Evolutionary conservation across 75 land plant genomes (phyloP).

Genomic region (Pinus taeda): DNA sequence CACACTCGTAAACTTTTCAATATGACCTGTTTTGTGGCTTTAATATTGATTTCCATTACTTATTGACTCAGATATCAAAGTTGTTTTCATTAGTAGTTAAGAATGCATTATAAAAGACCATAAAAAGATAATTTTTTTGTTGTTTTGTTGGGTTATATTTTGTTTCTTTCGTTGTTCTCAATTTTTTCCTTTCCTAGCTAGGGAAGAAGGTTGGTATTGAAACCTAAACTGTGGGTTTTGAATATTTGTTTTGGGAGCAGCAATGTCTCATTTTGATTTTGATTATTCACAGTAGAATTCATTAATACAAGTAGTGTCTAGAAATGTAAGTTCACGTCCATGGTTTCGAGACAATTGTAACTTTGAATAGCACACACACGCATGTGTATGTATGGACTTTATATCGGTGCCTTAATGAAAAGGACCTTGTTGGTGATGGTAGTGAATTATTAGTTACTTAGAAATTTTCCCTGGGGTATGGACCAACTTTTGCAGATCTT

Average conservation of each 20-base stretch:
- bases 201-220: not conserved
- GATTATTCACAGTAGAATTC: no score
- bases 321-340: no score
- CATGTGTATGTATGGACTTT: not conserved
- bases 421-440: no score
- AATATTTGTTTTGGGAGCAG: not conserved
- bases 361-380: no score
- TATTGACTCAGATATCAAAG: not conserved
- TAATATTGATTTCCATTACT: not conserved
- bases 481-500: not conserved
- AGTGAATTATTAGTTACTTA: no score
- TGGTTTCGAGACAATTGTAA: no score
- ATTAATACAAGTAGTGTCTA: no score
- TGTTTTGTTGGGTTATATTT: no score
- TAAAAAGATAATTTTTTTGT: not conserved
- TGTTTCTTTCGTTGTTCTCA: no score
- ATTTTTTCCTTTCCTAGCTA: not conserved
- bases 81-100: not conserved
- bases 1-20: not conserved
- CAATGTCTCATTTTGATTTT: not conserved
- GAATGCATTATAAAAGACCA: no score
- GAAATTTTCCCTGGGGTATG: no score
- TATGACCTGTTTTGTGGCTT: not conserved
- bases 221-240: not conserved
- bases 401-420: not conserved